Percentiles rank a stretch among this genome's conserved stretches.
Conservation (phyloP, 202 grass and related monocot genomes). For the Miscanthus sacchariflorus region DNA sequence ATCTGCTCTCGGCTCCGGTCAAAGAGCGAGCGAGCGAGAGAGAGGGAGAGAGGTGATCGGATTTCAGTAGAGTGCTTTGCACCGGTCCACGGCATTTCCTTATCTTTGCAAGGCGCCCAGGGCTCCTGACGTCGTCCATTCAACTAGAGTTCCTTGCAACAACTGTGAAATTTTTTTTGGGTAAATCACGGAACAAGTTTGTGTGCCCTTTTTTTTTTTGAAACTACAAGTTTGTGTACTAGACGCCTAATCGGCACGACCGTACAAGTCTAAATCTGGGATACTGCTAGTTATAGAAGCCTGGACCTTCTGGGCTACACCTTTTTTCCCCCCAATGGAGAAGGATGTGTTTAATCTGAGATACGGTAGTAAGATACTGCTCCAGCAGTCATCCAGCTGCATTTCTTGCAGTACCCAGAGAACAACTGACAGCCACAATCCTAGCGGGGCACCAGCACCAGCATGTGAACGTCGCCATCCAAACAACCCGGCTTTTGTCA, state of each 20-base stretch:
- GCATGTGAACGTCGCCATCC: constrained; percentile 56
- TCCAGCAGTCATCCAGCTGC: too few species aligned
- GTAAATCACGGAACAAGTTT: too few species aligned
- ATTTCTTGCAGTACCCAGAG: background rate
- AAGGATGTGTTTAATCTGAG: too few species aligned
- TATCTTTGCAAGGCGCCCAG: background rate
- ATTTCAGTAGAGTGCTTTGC: constrained; percentile 18
- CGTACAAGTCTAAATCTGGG: background rate
- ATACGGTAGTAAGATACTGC: too few species aligned
- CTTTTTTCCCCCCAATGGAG: too few species aligned
- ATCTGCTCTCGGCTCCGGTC: constrained; percentile 30
- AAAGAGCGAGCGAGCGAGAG: background rate
- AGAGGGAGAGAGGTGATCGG: background rate
- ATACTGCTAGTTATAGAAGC: background rate
- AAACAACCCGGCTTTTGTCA: constrained; percentile 52
- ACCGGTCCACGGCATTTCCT: constrained; percentile 24
- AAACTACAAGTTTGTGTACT: too few species aligned
- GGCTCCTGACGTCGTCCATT: background rate
- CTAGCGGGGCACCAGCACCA: constrained; percentile 33
- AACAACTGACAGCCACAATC: constrained; percentile 33
- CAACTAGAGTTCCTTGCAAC: background rate
- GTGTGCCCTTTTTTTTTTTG: too few species aligned
- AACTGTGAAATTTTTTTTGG: too few species aligned
- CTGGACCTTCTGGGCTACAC: too few species aligned
- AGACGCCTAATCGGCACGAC: too few species aligned